Evolutionary conservation across 371 early-diverging fungal species (phyloP), one percentile per base, ranked within the genome.

Genomic region (Haplosporangium sp.): DNA sequence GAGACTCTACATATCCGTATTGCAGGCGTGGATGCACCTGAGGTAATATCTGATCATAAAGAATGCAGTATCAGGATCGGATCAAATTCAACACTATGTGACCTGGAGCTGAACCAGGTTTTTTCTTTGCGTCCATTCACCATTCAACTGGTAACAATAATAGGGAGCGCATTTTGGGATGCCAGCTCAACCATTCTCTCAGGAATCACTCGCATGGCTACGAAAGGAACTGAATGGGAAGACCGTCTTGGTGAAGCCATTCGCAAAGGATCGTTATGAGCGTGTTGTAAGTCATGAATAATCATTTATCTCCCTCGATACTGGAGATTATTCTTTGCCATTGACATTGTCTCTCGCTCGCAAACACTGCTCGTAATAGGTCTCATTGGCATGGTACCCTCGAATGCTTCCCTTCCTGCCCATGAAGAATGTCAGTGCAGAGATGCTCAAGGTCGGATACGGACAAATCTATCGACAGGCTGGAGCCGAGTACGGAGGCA

Each of bases 11-110:
- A 84, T 18, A 82, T 93, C 18, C 88, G 94, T 40, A 64, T 94
- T 16, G 92, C 92, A 18, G 93, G 93, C 20, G 87, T 94, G 0
- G 94, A 94, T 82, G 93, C 94, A 3, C 94, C 94, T 1, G 94
- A 94, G 82, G 85, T 83, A 74, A 67, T 36, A 20, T 12, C 13
- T 3, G n/a, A 6, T 1, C 18, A 12, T 46, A 23, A 20, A 38
- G n/a, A n/a, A n/a, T n/a, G n/a, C n/a, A n/a, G n/a, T n/a, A n/a
- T n/a, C n/a, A n/a, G 11, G n/a, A 43, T 56, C 50, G 1, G 59
- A 50, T 62, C 46, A 47, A 59, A 13, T 4, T 14, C 10, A 9
- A n/a, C 20, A 23, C 55, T 37, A 50, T 23, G n/a, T n/a, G n/a
- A n/a, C n/a, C n/a, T n/a, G n/a, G n/a, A n/a, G n/a, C 55, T 36